phyloP scores from a whole-genome alignment of 306 rosid genomes.

The Pyrus communis region DNA sequence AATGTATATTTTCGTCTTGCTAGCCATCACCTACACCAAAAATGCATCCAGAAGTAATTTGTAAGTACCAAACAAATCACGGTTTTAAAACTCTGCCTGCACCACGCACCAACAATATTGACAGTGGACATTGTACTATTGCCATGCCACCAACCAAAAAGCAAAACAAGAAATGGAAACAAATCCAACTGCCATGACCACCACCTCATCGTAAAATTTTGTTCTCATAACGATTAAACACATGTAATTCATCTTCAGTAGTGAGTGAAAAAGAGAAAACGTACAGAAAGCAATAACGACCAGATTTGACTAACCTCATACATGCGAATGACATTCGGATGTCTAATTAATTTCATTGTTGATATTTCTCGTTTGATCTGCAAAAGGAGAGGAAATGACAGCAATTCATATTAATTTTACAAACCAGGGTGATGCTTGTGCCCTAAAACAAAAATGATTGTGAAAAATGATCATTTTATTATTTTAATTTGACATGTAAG shows the following conservation, averaged over 20 bases:
- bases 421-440: not conserved
- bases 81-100: not conserved
- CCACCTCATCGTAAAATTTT: not conserved
- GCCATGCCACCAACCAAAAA: not conserved
- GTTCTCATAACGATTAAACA: not conserved
- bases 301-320: slow-evolving; percentile 57
- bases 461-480: not conserved
- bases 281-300: not conserved
- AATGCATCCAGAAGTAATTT: slow-evolving; percentile 23
- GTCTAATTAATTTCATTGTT: slow-evolving; percentile 87
- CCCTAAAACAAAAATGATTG: not conserved
- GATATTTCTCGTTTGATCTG: slow-evolving; percentile 97
- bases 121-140: not conserved
- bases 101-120: not conserved
- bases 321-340: slow-evolving; percentile 93
- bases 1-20: slow-evolving; percentile 87
- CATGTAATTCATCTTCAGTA: not conserved
- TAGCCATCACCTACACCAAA: slow-evolving; percentile 81
- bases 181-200: not conserved
- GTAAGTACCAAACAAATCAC: not conserved
- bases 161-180: not conserved
- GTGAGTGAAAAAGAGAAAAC: not conserved
- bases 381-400: slow-evolving; percentile 15
- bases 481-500: not conserved
- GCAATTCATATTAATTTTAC: not conserved